Base-by-base conservation (phyloP, 208 protist genomes). In the Balamuthia mandrillaris region DNA sequence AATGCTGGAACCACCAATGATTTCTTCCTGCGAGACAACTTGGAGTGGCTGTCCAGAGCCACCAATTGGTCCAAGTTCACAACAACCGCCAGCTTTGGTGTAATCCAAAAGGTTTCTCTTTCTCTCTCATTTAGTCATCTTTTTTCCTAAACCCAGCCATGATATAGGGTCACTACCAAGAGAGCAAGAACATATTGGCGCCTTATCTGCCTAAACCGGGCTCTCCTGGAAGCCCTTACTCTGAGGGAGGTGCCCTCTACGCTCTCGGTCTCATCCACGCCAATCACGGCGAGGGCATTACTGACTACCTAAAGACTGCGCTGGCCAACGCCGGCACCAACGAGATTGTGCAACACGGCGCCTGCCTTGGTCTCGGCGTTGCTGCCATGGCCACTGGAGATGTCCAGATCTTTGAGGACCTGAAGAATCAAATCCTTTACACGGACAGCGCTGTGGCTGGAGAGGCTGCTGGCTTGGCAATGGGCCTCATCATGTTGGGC, bases 1-100 rank as follows among this genome's bases (percentile, higher is more conserved):
- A 96, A 98, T 88, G 92, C 94, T 78, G 98, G 98, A 47, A 99
- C 98, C 21, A 98, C 97, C 54, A 94, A 96, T 74, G 98, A 99
- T 91, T 89, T 84, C 39, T 99, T 99, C 91, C 87, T 99, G 37
- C 92, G 97, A 51, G 95, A 98, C 45, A 99, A 99, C 91, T 88
- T 98, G 41, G 94, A 96, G 44, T 99, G 98, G 98, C 92, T 99
- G 18, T 66, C 68, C 4, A 87, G 94, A 52, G 95, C 96, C 3
- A 97, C 95, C 45, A 97, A 99, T 92, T 99, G 98, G 98, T 89
- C 96, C 10, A 98, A 98, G 87, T 99, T 99, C 90, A 94, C 91
- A 44, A 96, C 97, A 4, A 97, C 94, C 29, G 97, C 98, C 72
- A 93, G 93, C 70, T 93, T 98, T 39, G 98, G 98, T 83, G 96